These are phyloP conservation scores for Inonotus hispidus DNA, from an alignment of 1,284 basidiomycete species.

Conservation along the genomic window DNA sequence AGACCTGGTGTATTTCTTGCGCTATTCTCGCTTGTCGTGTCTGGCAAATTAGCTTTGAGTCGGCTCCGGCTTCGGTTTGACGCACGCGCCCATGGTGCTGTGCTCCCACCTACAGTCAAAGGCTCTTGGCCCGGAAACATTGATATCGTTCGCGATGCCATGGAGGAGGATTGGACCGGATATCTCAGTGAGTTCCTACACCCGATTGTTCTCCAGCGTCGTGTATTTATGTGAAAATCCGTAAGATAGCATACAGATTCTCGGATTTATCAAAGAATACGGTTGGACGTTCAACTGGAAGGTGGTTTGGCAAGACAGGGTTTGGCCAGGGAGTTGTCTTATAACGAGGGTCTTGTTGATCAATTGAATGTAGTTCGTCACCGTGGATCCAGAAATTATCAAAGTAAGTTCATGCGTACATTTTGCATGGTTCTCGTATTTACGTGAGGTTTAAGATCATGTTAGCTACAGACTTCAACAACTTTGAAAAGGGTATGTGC, in stretches of 20 bases:
- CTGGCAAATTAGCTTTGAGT: not conserved
- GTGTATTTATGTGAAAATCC: too few relatives aligned
- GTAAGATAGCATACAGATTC: too few relatives aligned
- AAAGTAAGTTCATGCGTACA: conserved; percentile 26
- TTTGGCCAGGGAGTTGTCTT: not conserved
- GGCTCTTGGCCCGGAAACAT: conserved; percentile 14
- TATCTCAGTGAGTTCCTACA: conserved; percentile 23
- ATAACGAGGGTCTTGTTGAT: not conserved
- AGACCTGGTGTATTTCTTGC: not conserved
- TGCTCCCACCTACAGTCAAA: conserved; percentile 11
- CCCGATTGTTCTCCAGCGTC: too few relatives aligned
- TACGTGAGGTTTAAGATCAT: too few relatives aligned
- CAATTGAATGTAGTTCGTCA: conserved; percentile 24
- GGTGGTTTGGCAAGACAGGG: conserved; percentile 29
- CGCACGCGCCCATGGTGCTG: conserved; percentile 31
- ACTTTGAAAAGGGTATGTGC: conserved; percentile 37
- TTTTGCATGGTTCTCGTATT: too few relatives aligned
- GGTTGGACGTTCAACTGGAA: conserved; percentile 27
- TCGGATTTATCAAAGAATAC: not conserved
- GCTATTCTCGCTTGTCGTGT: not conserved
- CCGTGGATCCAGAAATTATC: conserved; percentile 32
- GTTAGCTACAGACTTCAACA: conserved; percentile 37
- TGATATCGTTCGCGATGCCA: conserved; percentile 23
- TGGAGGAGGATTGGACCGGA: conserved; percentile 24
- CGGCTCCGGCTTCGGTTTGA: conserved; percentile 18